Conservation (phyloP, 2,329 filamentous ascomycete genomes). For the Fusarium humuli region DNA sequence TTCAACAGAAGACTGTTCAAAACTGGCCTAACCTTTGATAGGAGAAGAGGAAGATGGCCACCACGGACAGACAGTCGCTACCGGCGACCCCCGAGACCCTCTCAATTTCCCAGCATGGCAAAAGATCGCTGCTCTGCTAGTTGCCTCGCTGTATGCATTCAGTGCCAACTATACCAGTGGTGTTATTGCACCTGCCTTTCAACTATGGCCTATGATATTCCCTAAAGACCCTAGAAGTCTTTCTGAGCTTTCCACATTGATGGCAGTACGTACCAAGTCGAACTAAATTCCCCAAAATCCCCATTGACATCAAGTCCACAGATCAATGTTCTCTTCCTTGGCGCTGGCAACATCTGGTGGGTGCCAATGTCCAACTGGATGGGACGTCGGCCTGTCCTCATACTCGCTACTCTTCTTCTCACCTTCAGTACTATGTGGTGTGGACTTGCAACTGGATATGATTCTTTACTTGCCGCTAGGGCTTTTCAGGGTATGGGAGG, state of each 20-base stretch:
- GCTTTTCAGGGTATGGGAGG: conserved; percentile 52
- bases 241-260: conserved; percentile 46
- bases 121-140: conserved; percentile 46
- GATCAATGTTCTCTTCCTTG: conserved; percentile 52
- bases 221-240: conserved; percentile 41
- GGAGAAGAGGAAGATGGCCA: conserved; percentile 13
- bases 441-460: conserved; percentile 40
- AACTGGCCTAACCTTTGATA: not conserved
- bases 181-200: conserved; percentile 50
- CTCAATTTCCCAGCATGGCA: conserved; percentile 52
- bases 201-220: conserved; percentile 49
- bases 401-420: conserved; percentile 48
- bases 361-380: conserved; percentile 53
- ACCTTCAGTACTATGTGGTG: conserved; percentile 46
- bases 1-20: rapidly evolving
- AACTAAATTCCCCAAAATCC: rapidly evolving
- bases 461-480: conserved; percentile 46
- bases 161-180: conserved; percentile 50
- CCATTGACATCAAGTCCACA: conserved; percentile 10
- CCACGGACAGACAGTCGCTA: not conserved
- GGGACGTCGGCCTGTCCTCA: conserved; percentile 49
- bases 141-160: conserved; percentile 51
- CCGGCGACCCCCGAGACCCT: conserved; percentile 51
- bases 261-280: conserved; percentile 42
- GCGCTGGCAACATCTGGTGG: conserved; percentile 52